These are phyloP conservation scores for Phytopythium helicoides DNA, from an alignment of 352 stramenopile species.

Conservation along the genomic window DNA sequence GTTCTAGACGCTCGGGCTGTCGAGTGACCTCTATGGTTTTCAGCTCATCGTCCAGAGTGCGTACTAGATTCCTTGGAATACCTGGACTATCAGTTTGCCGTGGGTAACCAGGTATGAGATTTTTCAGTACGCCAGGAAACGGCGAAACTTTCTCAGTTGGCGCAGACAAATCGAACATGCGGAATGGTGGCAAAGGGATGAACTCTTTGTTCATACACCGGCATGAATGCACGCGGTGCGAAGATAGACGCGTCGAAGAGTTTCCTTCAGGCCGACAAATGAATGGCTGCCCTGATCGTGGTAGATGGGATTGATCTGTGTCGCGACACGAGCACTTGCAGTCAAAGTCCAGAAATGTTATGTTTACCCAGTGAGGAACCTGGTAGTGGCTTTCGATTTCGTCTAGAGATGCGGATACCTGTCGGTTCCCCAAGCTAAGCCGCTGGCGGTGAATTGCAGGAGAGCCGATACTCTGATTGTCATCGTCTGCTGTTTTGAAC, in stretches of 20 bases:
- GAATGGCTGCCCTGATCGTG: not conserved
- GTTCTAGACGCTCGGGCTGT: not conserved
- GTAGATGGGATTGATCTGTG: not conserved
- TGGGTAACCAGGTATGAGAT: slow-evolving; percentile 34
- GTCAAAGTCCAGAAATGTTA: slow-evolving; percentile 86
- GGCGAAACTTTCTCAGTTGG: slow-evolving; percentile 33
- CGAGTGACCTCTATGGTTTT: not conserved
- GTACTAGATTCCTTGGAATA: not conserved
- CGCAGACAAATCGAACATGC: slow-evolving; percentile 71
- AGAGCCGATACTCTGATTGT: not conserved
- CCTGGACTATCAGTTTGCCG: slow-evolving; percentile 4
- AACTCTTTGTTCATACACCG: slow-evolving; percentile 53
- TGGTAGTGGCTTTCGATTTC: slow-evolving; percentile 56
- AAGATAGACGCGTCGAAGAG: slow-evolving; percentile 15
- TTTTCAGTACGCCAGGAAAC: slow-evolving; percentile 53
- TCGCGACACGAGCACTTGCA: slow-evolving; percentile 32
- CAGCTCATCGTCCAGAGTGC: slow-evolving; percentile 2
- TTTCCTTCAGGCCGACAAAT: not conserved
- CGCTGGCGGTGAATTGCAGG: not conserved
- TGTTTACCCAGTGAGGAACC: slow-evolving; percentile 94
- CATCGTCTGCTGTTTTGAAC: not conserved
- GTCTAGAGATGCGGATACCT: not conserved
- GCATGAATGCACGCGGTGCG: slow-evolving; percentile 36
- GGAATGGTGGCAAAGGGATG: slow-evolving; percentile 56
- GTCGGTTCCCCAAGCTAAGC: not conserved